A percentile compares a stretch with the other conserved stretches of the same genome.
Evolutionary conservation across 768 basidiomycete genomes (phyloP).

Genomic region (Kondoa subrosea): DNA sequence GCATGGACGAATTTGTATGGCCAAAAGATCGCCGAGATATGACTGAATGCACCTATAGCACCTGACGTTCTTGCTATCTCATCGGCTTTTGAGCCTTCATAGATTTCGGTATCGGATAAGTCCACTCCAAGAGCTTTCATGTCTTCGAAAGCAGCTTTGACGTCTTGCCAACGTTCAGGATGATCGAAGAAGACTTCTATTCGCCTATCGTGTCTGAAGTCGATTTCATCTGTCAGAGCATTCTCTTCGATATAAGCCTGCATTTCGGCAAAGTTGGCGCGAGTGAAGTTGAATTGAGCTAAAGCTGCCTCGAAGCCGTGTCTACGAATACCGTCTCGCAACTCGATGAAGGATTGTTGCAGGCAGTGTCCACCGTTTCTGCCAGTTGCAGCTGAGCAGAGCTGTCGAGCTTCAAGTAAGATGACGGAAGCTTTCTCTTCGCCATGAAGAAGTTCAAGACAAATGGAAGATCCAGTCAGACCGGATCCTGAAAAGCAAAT

Average conservation of each 20-base stretch:
- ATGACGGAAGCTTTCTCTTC: background rate
- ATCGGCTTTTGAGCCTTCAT: background rate
- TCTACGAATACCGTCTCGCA: background rate
- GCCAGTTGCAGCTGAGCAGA: background rate
- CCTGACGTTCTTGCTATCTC: background rate
- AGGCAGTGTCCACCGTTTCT: background rate
- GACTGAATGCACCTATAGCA: background rate
- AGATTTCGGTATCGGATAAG: background rate
- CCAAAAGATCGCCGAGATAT: background rate
- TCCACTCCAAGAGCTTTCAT: background rate
- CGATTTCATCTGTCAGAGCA: background rate
- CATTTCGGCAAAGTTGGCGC: background rate
- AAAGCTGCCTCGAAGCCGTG: background rate
- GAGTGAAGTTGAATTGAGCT: background rate
- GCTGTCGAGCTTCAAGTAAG: background rate
- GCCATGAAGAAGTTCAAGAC: background rate
- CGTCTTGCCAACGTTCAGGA: background rate
- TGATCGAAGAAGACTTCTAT: background rate
- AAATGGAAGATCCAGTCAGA: background rate
- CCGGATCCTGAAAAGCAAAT: no score
- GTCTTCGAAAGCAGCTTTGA: background rate
- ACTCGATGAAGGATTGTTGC: background rate
- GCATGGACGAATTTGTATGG: background rate
- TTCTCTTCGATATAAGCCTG: background rate
- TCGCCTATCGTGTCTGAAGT: background rate